phyloP scores from a whole-genome alignment of 805 yeast genomes.

The Brettanomyces bruxellensis region DNA sequence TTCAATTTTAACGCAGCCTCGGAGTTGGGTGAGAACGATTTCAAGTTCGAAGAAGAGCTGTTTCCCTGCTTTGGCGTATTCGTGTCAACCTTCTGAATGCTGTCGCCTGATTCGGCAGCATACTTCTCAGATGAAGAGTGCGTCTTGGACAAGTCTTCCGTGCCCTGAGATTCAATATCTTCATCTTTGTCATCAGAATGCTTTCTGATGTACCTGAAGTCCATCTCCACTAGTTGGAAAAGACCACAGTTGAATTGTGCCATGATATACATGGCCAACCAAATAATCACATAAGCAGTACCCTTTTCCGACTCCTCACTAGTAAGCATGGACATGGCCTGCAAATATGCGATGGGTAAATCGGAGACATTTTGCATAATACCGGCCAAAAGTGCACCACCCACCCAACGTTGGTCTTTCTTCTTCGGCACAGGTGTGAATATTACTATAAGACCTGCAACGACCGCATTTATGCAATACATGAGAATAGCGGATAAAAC shows the following conservation, averaged over 20 bases:
- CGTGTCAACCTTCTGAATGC: background rate
- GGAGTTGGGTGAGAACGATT: background rate
- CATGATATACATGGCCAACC: slow-evolving; percentile 42
- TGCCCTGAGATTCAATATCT: background rate
- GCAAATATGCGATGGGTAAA: slow-evolving; percentile 68
- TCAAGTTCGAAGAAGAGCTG: background rate
- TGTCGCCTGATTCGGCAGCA: background rate
- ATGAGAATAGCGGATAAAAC: slow-evolving; percentile 42
- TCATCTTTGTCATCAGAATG: background rate
- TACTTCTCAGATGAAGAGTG: background rate
- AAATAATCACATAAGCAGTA: slow-evolving; percentile 47
- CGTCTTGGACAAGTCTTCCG: background rate
- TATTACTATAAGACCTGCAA: slow-evolving; percentile 30
- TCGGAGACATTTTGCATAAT: slow-evolving; percentile 69
- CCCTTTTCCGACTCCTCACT: slow-evolving; percentile 24
- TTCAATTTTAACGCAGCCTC: background rate
- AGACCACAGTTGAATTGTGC: slow-evolving; percentile 46
- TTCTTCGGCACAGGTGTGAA: slow-evolving; percentile 42
- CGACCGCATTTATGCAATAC: slow-evolving; percentile 39
- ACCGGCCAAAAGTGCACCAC: slow-evolving; percentile 63
- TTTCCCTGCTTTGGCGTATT: background rate
- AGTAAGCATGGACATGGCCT: slow-evolving; percentile 44
- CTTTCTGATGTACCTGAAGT: slow-evolving; percentile 29
- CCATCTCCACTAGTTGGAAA: slow-evolving; percentile 40
- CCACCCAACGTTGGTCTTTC: slow-evolving; percentile 43